These are phyloP conservation scores for Phaseolus coccineus DNA, from an alignment of 331 rosid genomes.

Conservation along the genomic window DNA sequence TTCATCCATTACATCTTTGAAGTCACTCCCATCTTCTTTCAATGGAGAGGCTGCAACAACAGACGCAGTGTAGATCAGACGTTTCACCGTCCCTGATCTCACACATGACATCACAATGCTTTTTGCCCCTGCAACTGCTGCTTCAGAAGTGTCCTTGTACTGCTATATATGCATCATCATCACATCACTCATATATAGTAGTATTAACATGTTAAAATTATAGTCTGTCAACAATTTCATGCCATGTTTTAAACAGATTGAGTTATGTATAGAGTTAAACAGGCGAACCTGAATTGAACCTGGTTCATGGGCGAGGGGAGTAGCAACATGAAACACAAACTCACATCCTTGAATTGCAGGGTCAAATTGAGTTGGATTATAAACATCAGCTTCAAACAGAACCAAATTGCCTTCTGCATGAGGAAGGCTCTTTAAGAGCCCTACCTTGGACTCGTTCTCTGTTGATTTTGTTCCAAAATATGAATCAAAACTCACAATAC, in stretches of 20 bases:
- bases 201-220: no score
- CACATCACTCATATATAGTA: neutral
- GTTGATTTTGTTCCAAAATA: neutral
- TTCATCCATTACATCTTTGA: constrained; percentile 63
- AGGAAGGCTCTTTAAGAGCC: constrained; percentile 57
- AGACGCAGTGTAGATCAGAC: constrained; percentile 60
- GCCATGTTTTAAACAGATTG: no score
- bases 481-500: neutral
- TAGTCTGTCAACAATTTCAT: no score
- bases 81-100: constrained; percentile 54
- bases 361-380: constrained; percentile 48
- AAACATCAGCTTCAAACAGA: constrained; percentile 63
- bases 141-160: constrained; percentile 54
- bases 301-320: constrained; percentile 44
- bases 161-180: neutral
- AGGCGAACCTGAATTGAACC: constrained; percentile 49
- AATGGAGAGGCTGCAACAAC: constrained; percentile 57
- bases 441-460: constrained; percentile 54
- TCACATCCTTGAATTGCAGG: constrained; percentile 61
- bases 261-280: no score
- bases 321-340: constrained; percentile 67
- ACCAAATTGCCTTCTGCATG: constrained; percentile 47
- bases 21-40: constrained; percentile 56
- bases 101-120: constrained; percentile 48
- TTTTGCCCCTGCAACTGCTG: constrained; percentile 46